A percentile compares a stretch with the other conserved stretches of the same genome.
These are phyloP conservation scores for Haplographium delicatum DNA, from an alignment of 495 filamentous ascomycete species.

Conservation along the genomic window DNA sequence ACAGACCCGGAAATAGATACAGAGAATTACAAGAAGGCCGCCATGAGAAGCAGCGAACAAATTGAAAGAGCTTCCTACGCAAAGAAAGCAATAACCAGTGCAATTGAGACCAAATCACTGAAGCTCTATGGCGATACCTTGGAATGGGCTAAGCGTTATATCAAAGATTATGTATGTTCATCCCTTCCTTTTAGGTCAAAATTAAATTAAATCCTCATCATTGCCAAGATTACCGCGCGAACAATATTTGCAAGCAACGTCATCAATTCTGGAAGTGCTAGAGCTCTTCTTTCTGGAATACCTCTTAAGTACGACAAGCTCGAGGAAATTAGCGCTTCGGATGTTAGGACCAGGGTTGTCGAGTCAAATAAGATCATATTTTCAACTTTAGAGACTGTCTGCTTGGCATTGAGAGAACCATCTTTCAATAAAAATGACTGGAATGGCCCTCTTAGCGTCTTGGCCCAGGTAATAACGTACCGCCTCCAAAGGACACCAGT, in stretches of 20 bases:
- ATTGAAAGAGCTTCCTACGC: slow-evolving; percentile 4
- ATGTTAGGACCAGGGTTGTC: background rate
- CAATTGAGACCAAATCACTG: background rate
- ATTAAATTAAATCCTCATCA: background rate
- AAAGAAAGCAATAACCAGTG: background rate
- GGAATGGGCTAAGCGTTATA: background rate
- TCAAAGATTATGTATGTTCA: background rate
- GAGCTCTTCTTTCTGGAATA: background rate
- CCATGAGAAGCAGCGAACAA: background rate
- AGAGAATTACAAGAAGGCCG: slow-evolving; percentile 1
- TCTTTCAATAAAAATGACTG: background rate
- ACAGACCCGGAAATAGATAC: too few relatives aligned
- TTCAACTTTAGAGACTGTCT: background rate
- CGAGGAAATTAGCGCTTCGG: background rate
- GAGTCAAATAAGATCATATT: background rate
- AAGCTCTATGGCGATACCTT: slow-evolving; percentile 4
- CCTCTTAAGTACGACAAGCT: background rate
- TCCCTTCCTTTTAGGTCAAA: background rate
- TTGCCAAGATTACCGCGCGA: background rate
- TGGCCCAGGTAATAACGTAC: background rate
- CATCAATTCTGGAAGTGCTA: background rate
- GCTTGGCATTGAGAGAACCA: slow-evolving; percentile 1
- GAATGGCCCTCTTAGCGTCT: background rate
- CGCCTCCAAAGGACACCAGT: background rate
- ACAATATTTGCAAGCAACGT: background rate